A percentile compares a stretch with the other conserved stretches of the same genome.
These are phyloP conservation scores for Phialocephala sp. DNA, from an alignment of 2,329 filamentous ascomycete genomes.

Conservation along the genomic window DNA sequence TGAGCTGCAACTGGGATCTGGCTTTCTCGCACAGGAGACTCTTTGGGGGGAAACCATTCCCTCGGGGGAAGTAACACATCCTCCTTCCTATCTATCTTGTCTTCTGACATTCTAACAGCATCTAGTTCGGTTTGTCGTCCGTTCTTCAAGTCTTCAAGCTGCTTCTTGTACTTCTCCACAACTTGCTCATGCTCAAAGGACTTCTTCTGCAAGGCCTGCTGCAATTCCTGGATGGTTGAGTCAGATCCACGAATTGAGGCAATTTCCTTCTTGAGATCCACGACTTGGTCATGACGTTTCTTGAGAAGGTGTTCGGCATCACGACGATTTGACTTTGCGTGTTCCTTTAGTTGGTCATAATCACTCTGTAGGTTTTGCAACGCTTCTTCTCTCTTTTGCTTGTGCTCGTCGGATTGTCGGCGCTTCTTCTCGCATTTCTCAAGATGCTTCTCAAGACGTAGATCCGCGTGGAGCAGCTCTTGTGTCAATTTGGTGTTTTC, in stretches of 20 bases:
- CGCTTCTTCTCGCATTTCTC: slow-evolving; percentile 48
- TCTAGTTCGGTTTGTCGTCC: background rate
- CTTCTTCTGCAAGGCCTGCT: slow-evolving; percentile 30
- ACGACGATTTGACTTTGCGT: slow-evolving; percentile 58
- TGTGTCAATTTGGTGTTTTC: slow-evolving; percentile 41
- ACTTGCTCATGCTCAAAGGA: slow-evolving; percentile 30
- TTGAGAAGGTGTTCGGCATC: slow-evolving; percentile 62
- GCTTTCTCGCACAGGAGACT: slow-evolving; percentile 27
- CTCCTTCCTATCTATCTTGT: slow-evolving; percentile 7
- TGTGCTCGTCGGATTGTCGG: slow-evolving; percentile 51
- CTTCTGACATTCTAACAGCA: background rate
- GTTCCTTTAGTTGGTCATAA: slow-evolving; percentile 59
- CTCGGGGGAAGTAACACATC: slow-evolving; percentile 5
- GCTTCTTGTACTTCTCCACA: slow-evolving; percentile 30
- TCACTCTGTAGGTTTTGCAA: slow-evolving; percentile 56
- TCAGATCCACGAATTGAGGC: slow-evolving; percentile 49
- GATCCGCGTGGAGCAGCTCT: slow-evolving; percentile 38
- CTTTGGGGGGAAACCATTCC: slow-evolving; percentile 14
- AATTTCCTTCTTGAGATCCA: slow-evolving; percentile 60
- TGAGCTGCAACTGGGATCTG: slow-evolving; percentile 31
- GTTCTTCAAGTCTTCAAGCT: slow-evolving; percentile 29
- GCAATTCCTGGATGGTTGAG: slow-evolving; percentile 26
- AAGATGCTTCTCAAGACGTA: slow-evolving; percentile 35
- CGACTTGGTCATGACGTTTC: slow-evolving; percentile 62
- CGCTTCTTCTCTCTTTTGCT: slow-evolving; percentile 54